Evolutionary conservation across 192 early-diverging fungal species (phyloP).

Genomic region (Thamnidium elegans): DNA sequence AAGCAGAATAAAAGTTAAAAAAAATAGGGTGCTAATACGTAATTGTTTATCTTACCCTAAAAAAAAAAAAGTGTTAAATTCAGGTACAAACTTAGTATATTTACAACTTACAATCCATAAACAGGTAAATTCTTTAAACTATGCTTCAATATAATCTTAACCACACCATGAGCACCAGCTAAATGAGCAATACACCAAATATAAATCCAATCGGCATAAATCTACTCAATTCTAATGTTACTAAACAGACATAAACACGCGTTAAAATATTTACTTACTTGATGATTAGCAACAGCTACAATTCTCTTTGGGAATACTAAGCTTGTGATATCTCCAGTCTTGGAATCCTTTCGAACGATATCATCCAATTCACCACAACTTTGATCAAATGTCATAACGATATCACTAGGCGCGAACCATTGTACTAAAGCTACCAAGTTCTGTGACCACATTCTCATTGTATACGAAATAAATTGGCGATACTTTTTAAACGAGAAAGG

Average conservation of each 20-base stretch:
- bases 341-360: conserved; percentile 7
- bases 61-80: neutral
- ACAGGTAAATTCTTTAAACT: conserved; percentile 81
- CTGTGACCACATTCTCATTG: conserved; percentile 32
- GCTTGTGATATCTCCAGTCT: conserved; percentile 19
- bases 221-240: conserved; percentile 31
- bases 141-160: conserved; percentile 92
- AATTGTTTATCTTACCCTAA: conserved; percentile 6
- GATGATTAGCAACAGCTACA: conserved; percentile 57
- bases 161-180: conserved; percentile 67
- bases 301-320: conserved; percentile 48
- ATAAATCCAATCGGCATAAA: conserved; percentile 71
- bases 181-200: conserved; percentile 62
- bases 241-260: neutral
- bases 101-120: conserved; percentile 67
- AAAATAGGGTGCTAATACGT: no score
- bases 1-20: neutral
- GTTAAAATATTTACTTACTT: conserved; percentile 34
- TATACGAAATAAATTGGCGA: conserved; percentile 10
- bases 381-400: conserved; percentile 47
- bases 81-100: neutral
- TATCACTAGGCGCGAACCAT: conserved; percentile 48
- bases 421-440: conserved; percentile 48
- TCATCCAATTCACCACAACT: conserved; percentile 15
- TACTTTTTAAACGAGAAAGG: conserved; percentile 21